phyloP scores from a whole-genome alignment of 192 early-diverging fungal genomes.

The Umbelopsis isabellina region DNA sequence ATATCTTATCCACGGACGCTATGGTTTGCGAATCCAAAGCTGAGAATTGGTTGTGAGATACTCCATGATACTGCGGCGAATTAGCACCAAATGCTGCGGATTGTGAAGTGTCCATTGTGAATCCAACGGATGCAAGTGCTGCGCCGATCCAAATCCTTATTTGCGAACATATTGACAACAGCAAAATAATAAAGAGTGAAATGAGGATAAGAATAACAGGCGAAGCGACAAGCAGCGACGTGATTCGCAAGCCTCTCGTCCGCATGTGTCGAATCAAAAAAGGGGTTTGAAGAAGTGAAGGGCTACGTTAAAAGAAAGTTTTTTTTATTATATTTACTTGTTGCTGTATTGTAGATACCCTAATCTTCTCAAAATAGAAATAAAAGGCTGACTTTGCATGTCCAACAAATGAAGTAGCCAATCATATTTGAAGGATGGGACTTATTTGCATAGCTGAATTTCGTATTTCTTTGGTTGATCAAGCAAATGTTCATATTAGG shows the following conservation, averaged over 20 bases:
- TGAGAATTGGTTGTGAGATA: neutral
- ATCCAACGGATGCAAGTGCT: neutral
- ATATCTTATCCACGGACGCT: conserved; percentile 20
- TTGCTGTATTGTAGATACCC: no score
- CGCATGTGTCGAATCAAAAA: conserved; percentile 13
- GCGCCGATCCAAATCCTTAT: conserved; percentile 17
- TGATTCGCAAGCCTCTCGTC: conserved; percentile 21
- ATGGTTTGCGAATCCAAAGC: conserved; percentile 7
- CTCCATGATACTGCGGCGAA: neutral
- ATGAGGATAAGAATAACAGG: conserved; percentile 13
- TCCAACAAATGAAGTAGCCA: neutral
- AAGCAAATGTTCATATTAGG: no score
- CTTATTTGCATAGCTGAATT: no score
- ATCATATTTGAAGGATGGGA: neutral
- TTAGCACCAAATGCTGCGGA: neutral
- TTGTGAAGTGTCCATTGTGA: neutral
- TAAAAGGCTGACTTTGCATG: neutral
- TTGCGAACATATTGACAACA: conserved; percentile 23
- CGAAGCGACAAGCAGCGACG: conserved; percentile 19
- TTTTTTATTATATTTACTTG: neutral
- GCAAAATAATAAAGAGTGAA: conserved; percentile 11
- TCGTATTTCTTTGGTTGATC: no score
- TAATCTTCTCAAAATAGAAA: no score
- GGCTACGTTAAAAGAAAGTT: neutral
- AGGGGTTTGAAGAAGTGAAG: neutral